Base-by-base conservation (phyloP, 352 stramenopile species). In the Pythium aquatile region DNA sequence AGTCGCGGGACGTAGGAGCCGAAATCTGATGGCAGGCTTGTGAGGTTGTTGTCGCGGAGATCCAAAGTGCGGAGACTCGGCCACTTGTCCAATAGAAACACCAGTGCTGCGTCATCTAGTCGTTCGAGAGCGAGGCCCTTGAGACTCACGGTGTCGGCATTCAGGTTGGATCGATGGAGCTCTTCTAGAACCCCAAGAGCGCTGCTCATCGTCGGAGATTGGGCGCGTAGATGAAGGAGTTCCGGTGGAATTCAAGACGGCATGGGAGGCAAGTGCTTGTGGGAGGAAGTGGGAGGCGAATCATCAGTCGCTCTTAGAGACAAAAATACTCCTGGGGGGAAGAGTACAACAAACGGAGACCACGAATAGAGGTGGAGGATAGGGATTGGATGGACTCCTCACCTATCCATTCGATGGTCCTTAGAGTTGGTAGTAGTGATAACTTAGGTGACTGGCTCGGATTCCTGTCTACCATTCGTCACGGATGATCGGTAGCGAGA, bases 401-500 rank as follows among this genome's bases (percentile, higher is more conserved):
- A 2, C 14, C 32, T 6, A 37, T 11, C 32, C 32, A 37, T 37
- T 37, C 32, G 32, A 37, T 37, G 10, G 6, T 10, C 32, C 6
- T 1, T 42, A 42, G 35, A 42, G 8, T 11, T 42, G 10, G 9
- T 51, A n/a, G 29, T 30, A 11, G 10, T 16, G 44, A 51, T 55
- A 39, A 55, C 9, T 55, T 33, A 55, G 7, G 11, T 14, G 28
- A 5, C 2, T 37, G 16, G 2, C 14, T 16, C 7, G 20, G 5
- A 16, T 16, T 35, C 32, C 32, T 9, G 0, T 35, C 74, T 61
- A 89, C 83, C 83, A 91, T 57, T 94, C 80, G 63, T 90, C 81
- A 26, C 81, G 77, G 52, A 92, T 75, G 39, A 93, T 91, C 9
- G 87, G 85, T 1, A 96, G 61, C 1, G 82, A 83, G 65, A 96